Evolutionary conservation across 2,329 filamentous ascomycete species (phyloP).

Genomic region (Penicillium sp.): DNA sequence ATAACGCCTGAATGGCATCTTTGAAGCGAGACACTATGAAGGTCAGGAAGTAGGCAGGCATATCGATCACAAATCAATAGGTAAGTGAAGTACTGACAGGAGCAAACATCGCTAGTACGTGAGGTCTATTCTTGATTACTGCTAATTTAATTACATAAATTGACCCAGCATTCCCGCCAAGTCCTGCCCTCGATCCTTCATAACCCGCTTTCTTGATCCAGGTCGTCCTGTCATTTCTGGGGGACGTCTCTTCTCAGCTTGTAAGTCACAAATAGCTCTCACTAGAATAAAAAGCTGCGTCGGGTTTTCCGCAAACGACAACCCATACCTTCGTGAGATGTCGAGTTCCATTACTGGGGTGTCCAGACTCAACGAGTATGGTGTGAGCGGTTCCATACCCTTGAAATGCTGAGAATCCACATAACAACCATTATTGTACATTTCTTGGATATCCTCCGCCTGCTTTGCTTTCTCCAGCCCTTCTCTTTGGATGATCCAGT

Average conservation of each 20-base stretch:
- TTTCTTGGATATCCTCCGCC: neutral
- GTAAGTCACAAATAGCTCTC: neutral
- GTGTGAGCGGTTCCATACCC: neutral
- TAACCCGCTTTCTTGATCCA: conserved; percentile 15
- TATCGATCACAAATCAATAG: too few species aligned
- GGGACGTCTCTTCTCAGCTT: neutral
- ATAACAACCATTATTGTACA: neutral
- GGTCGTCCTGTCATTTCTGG: neutral
- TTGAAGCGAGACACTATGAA: too few species aligned
- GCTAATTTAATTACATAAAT: conserved; percentile 22
- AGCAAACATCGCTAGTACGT: too few species aligned
- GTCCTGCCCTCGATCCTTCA: conserved; percentile 29
- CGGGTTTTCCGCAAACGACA: neutral
- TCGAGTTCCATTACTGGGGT: neutral
- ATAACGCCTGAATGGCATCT: too few species aligned
- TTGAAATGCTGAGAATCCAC: neutral
- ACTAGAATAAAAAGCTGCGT: neutral
- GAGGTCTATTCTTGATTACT: too few species aligned
- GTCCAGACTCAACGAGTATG: neutral
- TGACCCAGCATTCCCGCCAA: conserved; percentile 31
- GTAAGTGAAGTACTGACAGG: too few species aligned
- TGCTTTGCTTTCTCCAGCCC: neutral
- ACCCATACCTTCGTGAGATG: neutral
- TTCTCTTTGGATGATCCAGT: neutral
- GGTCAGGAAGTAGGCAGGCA: too few species aligned